Percentiles rank a stretch among this genome's conserved stretches.
These are phyloP conservation scores for Trypanosomatidae sp. DNA, from an alignment of 208 protist species.

Conservation along the genomic window DNA sequence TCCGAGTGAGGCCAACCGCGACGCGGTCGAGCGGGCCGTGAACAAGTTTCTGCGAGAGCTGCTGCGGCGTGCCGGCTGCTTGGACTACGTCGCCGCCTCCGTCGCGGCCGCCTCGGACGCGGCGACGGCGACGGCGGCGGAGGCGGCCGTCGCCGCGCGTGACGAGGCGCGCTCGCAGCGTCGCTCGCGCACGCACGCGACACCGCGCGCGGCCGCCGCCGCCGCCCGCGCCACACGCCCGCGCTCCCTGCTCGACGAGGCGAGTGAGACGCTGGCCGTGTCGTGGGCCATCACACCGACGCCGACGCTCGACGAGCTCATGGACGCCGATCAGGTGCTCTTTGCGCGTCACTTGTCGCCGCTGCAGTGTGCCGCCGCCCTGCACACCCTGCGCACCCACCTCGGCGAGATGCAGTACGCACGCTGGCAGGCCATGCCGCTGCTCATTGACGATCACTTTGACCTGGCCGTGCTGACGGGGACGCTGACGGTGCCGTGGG, in stretches of 20 bases:
- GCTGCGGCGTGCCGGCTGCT: conserved; percentile 67
- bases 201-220: no score
- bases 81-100: conserved; percentile 68
- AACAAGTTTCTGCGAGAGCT: conserved; percentile 87
- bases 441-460: conserved; percentile 73
- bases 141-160: no score
- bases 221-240: conserved; percentile 1
- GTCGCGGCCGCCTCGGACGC: conserved; percentile 69
- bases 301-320: conserved; percentile 80
- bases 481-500: conserved; percentile 77
- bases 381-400: conserved; percentile 67
- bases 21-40: conserved; percentile 64
- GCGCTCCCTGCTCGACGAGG: conserved; percentile 78
- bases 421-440: conserved; percentile 76
- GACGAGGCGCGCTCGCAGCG: no score
- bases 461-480: conserved; percentile 54
- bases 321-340: conserved; percentile 82
- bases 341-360: conserved; percentile 67
- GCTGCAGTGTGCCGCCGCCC: conserved; percentile 70
- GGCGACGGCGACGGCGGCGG: conserved; percentile 39
- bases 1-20: conserved; percentile 60
- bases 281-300: conserved; percentile 63
- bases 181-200: no score
- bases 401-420: conserved; percentile 83
- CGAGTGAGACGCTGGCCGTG: conserved; percentile 50